A percentile compares a stretch with the other conserved stretches of the same genome.
These are phyloP conservation scores for Aspergillus carlsbadensis DNA, from an alignment of 495 filamentous ascomycete species.

Conservation along the genomic window DNA sequence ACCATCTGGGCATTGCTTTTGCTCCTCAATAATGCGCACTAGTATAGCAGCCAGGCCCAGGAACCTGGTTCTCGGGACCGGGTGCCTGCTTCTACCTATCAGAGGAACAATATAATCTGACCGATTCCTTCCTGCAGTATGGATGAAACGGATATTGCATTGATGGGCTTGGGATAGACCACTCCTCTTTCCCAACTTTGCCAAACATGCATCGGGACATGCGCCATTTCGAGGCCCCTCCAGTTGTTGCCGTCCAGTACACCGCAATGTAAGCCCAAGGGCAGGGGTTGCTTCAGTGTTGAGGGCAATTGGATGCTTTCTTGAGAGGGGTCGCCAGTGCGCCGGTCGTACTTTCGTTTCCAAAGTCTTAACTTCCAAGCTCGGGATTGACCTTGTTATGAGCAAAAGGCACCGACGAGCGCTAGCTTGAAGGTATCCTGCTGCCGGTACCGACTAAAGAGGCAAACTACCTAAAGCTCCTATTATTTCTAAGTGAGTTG, in stretches of 20 bases:
- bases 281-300: not conserved
- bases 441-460: not conserved
- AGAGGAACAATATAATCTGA: not conserved
- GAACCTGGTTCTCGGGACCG: conserved; percentile 4
- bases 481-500: not conserved
- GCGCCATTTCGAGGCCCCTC: not conserved
- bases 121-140: conserved; percentile 10
- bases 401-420: not conserved
- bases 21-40: not conserved
- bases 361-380: not conserved
- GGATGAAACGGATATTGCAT: conserved; percentile 1
- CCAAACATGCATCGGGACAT: not conserved
- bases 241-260: not conserved
- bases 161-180: conserved; percentile 6
- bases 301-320: not conserved
- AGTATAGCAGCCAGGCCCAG: not conserved
- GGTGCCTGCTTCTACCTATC: conserved; percentile 1
- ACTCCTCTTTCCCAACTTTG: not conserved
- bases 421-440: not conserved
- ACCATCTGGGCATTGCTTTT: not conserved
- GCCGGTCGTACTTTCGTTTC: not conserved
- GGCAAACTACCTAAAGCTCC: not conserved
- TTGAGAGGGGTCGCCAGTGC: not conserved
- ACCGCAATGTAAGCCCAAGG: not conserved
- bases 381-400: not conserved